phyloP scores from a whole-genome alignment of 192 early-diverging fungal species.

The Thoreauomyces humboldtii region DNA sequence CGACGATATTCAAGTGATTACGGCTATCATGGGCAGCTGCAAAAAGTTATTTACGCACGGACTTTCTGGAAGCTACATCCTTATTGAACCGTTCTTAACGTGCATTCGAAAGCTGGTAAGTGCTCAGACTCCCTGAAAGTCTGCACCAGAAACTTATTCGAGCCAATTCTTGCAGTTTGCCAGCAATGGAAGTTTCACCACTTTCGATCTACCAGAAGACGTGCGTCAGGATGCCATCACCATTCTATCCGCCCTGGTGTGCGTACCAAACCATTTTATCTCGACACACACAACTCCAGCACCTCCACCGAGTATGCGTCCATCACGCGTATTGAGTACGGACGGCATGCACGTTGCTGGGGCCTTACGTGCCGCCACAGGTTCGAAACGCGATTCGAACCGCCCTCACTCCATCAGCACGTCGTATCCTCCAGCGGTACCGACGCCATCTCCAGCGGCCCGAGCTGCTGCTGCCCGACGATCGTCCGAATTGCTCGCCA shows the following conservation, averaged over 20 bases:
- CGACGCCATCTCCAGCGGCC: constrained; percentile 17
- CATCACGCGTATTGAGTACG: too few relatives aligned
- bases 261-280: constrained; percentile 29
- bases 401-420: not conserved
- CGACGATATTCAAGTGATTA: constrained; percentile 56
- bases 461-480: constrained; percentile 6
- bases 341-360: too few relatives aligned
- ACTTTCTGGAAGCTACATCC: constrained; percentile 66
- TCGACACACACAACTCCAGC: constrained; percentile 6
- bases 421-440: not conserved
- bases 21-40: constrained; percentile 67
- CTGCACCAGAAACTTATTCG: too few relatives aligned
- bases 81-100: constrained; percentile 63
- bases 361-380: too few relatives aligned
- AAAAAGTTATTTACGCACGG: constrained; percentile 62
- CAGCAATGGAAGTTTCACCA: too few relatives aligned
- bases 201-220: constrained; percentile 30
- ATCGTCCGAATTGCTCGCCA: too few relatives aligned
- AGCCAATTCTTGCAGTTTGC: too few relatives aligned
- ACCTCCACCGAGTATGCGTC: too few relatives aligned
- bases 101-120: constrained; percentile 60
- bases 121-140: too few relatives aligned
- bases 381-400: too few relatives aligned
- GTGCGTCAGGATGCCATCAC: constrained; percentile 45
- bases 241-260: constrained; percentile 43